Base-by-base conservation (phyloP, 192 early-diverging fungal species). In the Helicostylum pulchrum region DNA sequence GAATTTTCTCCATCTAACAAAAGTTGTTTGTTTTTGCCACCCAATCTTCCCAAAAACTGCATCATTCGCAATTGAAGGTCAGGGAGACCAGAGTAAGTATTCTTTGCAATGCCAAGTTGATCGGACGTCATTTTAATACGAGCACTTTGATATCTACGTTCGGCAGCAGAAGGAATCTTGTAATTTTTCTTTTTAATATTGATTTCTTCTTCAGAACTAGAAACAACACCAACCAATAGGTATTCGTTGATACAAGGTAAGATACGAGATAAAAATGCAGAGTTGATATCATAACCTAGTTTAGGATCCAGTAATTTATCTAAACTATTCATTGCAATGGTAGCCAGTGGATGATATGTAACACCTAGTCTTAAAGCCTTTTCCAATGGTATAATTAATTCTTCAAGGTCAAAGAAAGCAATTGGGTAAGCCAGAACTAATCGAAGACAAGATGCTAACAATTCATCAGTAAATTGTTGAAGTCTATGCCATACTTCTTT, bases 391-490 rank as follows among this genome's bases (percentile, higher is more conserved):
- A 69, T n/a, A 7, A 84, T 72, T 9, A 88, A 61, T 34, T 78
- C 71, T 17, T 20, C 30, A 4, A 87, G 63, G 21, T 77, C 71
- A 21, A 84, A 69, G 10, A 93, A 77, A 7, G 84, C 85, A 4
- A 66, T 31, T 1, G 91, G 90, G 49, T 69, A 74, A 1, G 79
- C 70, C 1, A 93, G 82, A 5, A 92, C 75, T 17, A 92, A 63
- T 19, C 79, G 74, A 19, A 93, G 65, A 52, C 88, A 88, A 2
- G 85, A 78, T 2, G 81, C 85, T 8, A 92, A 73, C 9, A 93
- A 74, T 46, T 93, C 91, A 59, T 91, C 91, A 67, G 90, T 89
- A 68, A 82, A 91, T 56, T 83, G 85, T 5, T 81, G 65, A 52
- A 90, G 73, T 32, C 80, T 68, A 21, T 82, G 75, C 26, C 78